Evolutionary conservation across 73 alveolate species (phyloP), one percentile per base, ranked within the genome.

Genomic region (Halteria grandinella): DNA sequence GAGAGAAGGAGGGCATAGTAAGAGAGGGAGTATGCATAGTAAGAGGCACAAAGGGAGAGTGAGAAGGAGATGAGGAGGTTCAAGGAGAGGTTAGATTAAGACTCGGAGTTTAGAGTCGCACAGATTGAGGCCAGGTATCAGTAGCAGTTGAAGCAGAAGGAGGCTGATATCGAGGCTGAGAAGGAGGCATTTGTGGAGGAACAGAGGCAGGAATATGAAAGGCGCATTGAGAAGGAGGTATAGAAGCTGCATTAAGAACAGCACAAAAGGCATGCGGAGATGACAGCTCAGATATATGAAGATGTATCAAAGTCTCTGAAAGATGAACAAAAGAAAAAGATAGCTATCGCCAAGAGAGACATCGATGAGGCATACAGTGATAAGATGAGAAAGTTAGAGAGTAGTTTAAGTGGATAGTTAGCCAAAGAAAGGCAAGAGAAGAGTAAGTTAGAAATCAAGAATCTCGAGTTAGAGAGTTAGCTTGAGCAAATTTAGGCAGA

Each of bases 341-440:
- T 66, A 15, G 50, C 43, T 3, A 44, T 23, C 25, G 52, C 28
- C 2, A 45, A 45, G 29, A 5, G 45, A 11, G 7, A 66, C 23
- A 23, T 66, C 24, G 12, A 12, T 1, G 41, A 66, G 28, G 63
- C 43, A 25, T 47, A 21, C 21, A 66, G 32, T 37, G 80, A 66
- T 14, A 44, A 66, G 47, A 4, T 6, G 31, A 66, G 80, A 45
- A 66, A 66, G 21, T 10, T 2, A 20, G 80, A 66, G 31, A 44
- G 20, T 17, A 17, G 32, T 7, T 45, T n/a, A 17, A 66, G 66
- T 44, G 45, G 32, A 57, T 31, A 44, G 17, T 5, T 66, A 4
- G 80, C 80, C 47, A 20, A 66, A 28, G 80, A 66, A 44, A 66
- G 80, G 53, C 43, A 66, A 28, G 51, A 5, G n/a, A 66, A 25